Base-by-base conservation (phyloP, 73 alveolate genomes). In the Tetrahymena borealis region DNA sequence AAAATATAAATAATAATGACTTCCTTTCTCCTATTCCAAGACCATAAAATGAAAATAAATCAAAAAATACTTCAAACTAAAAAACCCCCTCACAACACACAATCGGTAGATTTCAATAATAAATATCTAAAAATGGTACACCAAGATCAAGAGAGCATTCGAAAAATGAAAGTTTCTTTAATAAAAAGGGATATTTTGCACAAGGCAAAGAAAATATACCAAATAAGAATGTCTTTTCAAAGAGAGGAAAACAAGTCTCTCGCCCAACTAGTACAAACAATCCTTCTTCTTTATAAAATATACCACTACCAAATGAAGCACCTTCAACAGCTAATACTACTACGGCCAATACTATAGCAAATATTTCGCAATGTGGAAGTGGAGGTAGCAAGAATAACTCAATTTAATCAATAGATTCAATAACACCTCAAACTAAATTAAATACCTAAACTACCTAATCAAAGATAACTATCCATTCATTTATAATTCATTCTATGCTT, bases 401-500 rank as follows among this genome's bases (percentile, higher is more conserved):
- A 78, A 11, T 36, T 24, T 7, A 92, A 78, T 92, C 41, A 33
- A 79, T 92, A 15, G 77, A 79, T 33, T 38, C 91, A 40, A 77
- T 92, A 41, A 31, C 32, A 92, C 13, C 38, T 85, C 24, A 91
- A 78, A 10, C 38, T 38, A 38, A 92, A 92, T 11, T 11, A 60
- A 28, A 31, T 18, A 79, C 33, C 33, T 78, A 78, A 91, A 38
- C 77, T 39, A 38, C 38, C 91, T n/a, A 92, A 92, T 38, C 42
- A 33, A 92, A 60, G 90, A 39, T 78, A 79, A 31, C 90, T 38
- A 24, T 92, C 33, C 90, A 85, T 18, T 78, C 91, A 24, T 78
- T 92, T 78, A 92, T 91, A 78, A 92, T 92, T 39, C 90, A 78
- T 37, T 92, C 90, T 11, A 92, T 78, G 78, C 78, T 93, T 37